Evolutionary conservation across 2,329 filamentous ascomycete genomes (phyloP).

Genomic region (Aspergillus fumigatus): DNA sequence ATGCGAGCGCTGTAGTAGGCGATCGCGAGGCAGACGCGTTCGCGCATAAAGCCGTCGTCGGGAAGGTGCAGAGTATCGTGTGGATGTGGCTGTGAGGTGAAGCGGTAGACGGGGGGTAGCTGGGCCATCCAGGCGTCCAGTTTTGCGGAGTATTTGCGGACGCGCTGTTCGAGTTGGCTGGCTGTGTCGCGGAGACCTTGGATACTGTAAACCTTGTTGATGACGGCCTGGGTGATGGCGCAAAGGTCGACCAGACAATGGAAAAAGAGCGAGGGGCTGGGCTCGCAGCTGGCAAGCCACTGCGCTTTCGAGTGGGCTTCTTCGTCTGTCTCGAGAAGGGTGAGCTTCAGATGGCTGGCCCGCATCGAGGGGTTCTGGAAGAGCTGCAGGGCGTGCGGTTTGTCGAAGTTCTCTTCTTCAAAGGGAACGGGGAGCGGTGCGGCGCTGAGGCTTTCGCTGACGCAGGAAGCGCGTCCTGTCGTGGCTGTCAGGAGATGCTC

Average conservation of each 20-base stretch:
- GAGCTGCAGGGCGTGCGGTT: conserved; percentile 20
- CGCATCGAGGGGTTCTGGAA: conserved; percentile 19
- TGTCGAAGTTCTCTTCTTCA: conserved; percentile 33
- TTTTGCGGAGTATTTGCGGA: conserved; percentile 26
- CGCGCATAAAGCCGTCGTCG: conserved; percentile 18
- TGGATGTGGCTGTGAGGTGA: conserved; percentile 21
- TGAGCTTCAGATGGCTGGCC: conserved; percentile 20
- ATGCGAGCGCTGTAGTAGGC: conserved; percentile 39
- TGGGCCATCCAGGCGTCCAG: conserved; percentile 35
- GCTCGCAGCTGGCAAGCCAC: conserved; percentile 21
- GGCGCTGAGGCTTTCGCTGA: conserved; percentile 36
- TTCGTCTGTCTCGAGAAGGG: conserved; percentile 22
- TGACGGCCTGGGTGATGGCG: conserved; percentile 33
- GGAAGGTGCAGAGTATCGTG: conserved; percentile 18
- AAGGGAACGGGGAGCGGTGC: conserved; percentile 34
- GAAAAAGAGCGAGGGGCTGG: conserved; percentile 35
- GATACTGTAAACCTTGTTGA: conserved; percentile 38
- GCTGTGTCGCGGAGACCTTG: conserved; percentile 28
- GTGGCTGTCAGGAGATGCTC: conserved; percentile 40
- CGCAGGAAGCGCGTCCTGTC: conserved; percentile 39
- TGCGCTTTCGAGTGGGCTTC: conserved; percentile 6
- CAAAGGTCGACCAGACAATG: conserved; percentile 33
- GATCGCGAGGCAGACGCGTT: conserved; percentile 36
- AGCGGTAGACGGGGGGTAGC: conserved; percentile 30
- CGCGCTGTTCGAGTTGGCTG: conserved; percentile 28